phyloP scores from a whole-genome alignment of 2,329 filamentous ascomycete genomes.

The Cylindrodendrum hubeiense region DNA sequence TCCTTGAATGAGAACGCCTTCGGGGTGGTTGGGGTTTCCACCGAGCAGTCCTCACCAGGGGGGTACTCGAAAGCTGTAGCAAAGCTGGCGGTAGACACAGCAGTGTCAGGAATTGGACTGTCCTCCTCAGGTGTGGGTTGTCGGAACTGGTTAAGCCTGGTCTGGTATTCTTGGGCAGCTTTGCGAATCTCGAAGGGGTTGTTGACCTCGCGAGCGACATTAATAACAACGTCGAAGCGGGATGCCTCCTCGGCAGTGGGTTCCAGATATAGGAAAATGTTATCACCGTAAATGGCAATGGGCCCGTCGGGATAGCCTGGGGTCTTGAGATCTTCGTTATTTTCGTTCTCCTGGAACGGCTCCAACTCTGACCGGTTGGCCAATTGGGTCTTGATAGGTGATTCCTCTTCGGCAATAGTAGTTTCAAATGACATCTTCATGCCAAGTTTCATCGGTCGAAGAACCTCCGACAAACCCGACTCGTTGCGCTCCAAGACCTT shows the following conservation, averaged over 20 bases:
- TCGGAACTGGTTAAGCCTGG: conserved; percentile 45
- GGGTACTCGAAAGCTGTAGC: conserved; percentile 72
- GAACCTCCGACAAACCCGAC: conserved; percentile 69
- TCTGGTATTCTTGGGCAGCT: conserved; percentile 45
- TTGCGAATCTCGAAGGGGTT: conserved; percentile 74
- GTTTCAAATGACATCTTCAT: conserved; percentile 53
- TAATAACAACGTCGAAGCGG: conserved; percentile 85
- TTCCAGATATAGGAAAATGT: conserved; percentile 84
- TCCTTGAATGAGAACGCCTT: conserved; percentile 64
- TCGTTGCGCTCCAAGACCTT: conserved; percentile 71
- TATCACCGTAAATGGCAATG: conserved; percentile 83
- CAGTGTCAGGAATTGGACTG: conserved; percentile 65
- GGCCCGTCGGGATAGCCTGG: conserved; percentile 87
- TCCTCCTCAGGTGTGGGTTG: conserved; percentile 50
- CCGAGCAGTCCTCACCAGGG: conserved; percentile 49
- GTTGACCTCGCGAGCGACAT: conserved; percentile 84
- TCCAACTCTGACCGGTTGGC: conserved; percentile 69
- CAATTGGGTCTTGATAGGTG: conserved; percentile 71
- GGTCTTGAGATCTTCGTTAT: conserved; percentile 83
- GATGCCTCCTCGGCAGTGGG: conserved; percentile 82
- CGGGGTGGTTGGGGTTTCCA: conserved; percentile 66
- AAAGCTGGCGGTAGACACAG: conserved; percentile 68
- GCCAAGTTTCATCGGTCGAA: conserved; percentile 63
- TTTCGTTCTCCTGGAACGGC: conserved; percentile 74
- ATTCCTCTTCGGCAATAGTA: conserved; percentile 66